A percentile compares a stretch with the other conserved stretches of the same genome.
These are phyloP conservation scores for Talaromyces borbonicus DNA, from an alignment of 495 filamentous ascomycete genomes.

Conservation along the genomic window DNA sequence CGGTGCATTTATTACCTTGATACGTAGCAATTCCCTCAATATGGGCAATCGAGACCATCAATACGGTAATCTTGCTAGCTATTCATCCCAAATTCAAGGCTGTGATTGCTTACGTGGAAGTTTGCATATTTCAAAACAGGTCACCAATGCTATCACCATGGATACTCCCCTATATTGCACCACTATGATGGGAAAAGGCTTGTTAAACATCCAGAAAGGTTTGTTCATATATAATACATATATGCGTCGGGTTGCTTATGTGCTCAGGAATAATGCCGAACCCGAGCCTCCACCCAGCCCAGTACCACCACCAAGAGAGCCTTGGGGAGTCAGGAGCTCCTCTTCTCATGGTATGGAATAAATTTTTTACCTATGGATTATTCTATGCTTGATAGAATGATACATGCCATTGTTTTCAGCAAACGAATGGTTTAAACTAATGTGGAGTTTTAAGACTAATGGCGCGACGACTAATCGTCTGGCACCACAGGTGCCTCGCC, in stretches of 20 bases:
- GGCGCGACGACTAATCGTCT: background rate
- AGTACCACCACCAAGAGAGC: background rate
- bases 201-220: too few species aligned
- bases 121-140: too few species aligned
- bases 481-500: background rate
- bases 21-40: background rate
- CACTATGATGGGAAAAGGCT: too few species aligned
- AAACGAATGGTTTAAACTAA: background rate
- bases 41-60: background rate
- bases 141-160: too few species aligned
- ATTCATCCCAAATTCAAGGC: too few species aligned
- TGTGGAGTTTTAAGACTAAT: background rate
- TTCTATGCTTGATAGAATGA: too few species aligned
- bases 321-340: background rate
- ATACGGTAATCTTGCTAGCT: background rate
- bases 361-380: too few species aligned
- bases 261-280: background rate
- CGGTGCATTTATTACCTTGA: slow-evolving; percentile 5
- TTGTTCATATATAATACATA: too few species aligned
- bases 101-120: too few species aligned
- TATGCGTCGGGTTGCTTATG: too few species aligned
- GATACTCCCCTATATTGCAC: too few species aligned
- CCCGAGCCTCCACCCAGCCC: background rate
- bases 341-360: background rate
- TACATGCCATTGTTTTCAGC: too few species aligned